Conservation (phyloP, 2,329 filamentous ascomycete species). For the Botryosphaeria dothidea region DNA sequence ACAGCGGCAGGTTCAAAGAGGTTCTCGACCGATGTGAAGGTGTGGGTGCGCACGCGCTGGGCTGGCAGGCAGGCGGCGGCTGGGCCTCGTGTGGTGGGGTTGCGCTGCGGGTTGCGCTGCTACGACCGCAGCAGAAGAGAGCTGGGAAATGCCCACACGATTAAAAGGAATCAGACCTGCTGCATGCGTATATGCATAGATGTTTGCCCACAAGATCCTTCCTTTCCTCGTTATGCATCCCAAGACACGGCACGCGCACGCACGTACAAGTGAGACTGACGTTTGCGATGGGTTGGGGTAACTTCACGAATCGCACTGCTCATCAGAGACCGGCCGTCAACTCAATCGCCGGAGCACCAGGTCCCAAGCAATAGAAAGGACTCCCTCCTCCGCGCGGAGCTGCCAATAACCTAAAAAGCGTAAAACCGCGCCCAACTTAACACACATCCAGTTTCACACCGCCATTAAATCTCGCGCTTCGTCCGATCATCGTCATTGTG, state of each 20-base stretch:
- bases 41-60: background rate
- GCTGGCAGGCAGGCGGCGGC: background rate
- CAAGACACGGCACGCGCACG: background rate
- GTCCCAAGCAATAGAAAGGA: background rate
- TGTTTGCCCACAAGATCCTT: background rate
- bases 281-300: background rate
- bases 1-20: background rate
- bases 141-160: background rate
- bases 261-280: background rate
- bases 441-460: background rate
- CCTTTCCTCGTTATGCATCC: too few species aligned
- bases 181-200: background rate
- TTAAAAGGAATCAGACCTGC: background rate
- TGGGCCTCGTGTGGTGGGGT: conserved; percentile 5
- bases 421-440: background rate
- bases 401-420: background rate
- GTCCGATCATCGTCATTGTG: conserved; percentile 4
- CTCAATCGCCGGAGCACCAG: background rate
- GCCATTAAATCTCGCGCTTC: background rate
- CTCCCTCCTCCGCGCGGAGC: background rate
- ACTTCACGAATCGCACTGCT: background rate
- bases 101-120: background rate
- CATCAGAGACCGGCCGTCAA: background rate
- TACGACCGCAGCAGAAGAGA: background rate
- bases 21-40: background rate